Percentiles rank a stretch among this genome's conserved stretches.
phyloP scores from a whole-genome alignment of 768 basidiomycete species.

The Punctularia strigosozonata region DNA sequence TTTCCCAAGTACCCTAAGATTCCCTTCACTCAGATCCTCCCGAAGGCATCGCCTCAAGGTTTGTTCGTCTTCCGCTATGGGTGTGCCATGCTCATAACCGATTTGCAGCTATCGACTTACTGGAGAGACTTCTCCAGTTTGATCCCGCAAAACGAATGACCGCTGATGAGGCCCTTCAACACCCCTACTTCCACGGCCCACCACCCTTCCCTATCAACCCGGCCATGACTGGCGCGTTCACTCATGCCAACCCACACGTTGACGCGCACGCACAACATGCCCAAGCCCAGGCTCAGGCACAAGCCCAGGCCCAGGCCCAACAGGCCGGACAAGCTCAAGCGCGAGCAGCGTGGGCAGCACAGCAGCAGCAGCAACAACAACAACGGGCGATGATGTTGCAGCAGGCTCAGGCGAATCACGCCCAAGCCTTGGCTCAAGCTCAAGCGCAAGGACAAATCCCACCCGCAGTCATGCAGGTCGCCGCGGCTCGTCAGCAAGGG shows the following conservation, averaged over 20 bases:
- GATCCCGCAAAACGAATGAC: constrained; percentile 88
- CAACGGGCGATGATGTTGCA: too few species aligned
- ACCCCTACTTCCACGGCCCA: constrained; percentile 73
- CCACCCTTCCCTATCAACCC: constrained; percentile 19
- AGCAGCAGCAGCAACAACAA: too few species aligned
- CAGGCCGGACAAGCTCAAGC: constrained; percentile 23
- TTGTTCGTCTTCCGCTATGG: constrained; percentile 4
- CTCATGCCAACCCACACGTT: constrained; percentile 53
- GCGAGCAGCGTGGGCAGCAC: too few species aligned
- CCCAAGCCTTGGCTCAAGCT: constrained; percentile 1
- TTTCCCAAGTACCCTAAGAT: constrained; percentile 84
- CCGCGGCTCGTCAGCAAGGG: too few species aligned
- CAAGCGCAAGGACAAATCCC: too few species aligned
- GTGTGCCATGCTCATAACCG: constrained; percentile 1
- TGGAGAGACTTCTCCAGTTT: constrained; percentile 92
- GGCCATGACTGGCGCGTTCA: constrained; percentile 44
- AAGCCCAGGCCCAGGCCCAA: constrained; percentile 23
- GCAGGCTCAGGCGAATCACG: constrained; percentile 1
- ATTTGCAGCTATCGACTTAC: constrained; percentile 68
- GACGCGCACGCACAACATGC: constrained; percentile 17
- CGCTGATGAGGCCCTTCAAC: constrained; percentile 82
- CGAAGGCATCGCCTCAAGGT: constrained; percentile 83
- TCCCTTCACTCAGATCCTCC: constrained; percentile 67
- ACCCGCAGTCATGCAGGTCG: too few species aligned
- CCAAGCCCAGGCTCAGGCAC: constrained; percentile 23